Evolutionary conservation across 1,284 basidiomycete genomes (phyloP).

Genomic region (Fistulinella staudtii): DNA sequence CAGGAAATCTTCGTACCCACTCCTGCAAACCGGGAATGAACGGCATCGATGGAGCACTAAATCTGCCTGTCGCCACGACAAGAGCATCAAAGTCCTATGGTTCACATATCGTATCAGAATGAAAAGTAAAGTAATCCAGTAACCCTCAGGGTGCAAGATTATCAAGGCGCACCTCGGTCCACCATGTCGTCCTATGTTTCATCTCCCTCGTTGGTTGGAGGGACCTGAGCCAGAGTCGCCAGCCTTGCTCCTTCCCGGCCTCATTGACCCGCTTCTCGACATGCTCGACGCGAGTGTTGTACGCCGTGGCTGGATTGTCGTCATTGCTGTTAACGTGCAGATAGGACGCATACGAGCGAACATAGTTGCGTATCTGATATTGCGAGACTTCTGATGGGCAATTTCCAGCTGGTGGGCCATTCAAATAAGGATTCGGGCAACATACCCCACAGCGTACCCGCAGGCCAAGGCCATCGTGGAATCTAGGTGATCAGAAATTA

Average conservation of each 20-base stretch:
- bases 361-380: conserved; percentile 24
- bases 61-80: conserved; percentile 3
- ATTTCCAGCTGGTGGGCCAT: neutral
- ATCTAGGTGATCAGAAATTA: conserved; percentile 1
- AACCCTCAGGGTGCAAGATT: neutral
- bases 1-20: conserved; percentile 39
- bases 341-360: conserved; percentile 36
- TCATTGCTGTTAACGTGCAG: conserved; percentile 42
- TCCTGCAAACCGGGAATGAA: conserved; percentile 5
- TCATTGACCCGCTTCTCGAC: conserved; percentile 37
- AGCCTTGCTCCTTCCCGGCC: conserved; percentile 31
- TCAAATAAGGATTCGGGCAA: neutral
- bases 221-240: conserved; percentile 35
- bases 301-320: conserved; percentile 35
- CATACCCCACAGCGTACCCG: conserved; percentile 13
- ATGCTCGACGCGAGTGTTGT: conserved; percentile 47
- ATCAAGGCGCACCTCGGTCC: conserved; percentile 14
- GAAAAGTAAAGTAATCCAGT: neutral
- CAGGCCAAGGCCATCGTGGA: conserved; percentile 13
- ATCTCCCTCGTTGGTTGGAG: conserved; percentile 31
- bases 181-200: conserved; percentile 20
- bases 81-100: conserved; percentile 12
- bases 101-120: neutral
- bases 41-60: conserved; percentile 5
- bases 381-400: conserved; percentile 17